These are phyloP conservation scores for Aspergillus sclerotialis DNA, from an alignment of 2,329 filamentous ascomycete species.

Conservation along the genomic window DNA sequence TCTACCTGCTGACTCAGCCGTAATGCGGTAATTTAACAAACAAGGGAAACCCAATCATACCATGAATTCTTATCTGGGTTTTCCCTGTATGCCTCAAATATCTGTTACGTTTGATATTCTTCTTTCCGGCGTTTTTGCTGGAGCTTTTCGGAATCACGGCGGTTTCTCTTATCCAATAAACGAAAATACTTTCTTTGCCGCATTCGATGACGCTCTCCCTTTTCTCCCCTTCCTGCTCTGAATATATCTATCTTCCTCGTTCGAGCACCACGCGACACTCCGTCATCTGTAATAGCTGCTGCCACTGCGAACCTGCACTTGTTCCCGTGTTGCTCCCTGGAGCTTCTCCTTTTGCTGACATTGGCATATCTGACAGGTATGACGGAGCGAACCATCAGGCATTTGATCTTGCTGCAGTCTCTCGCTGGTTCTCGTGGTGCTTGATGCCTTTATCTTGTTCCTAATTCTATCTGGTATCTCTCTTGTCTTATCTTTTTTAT, in stretches of 20 bases:
- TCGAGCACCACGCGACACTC: no score
- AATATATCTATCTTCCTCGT: no score
- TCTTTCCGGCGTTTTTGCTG: slow-evolving; percentile 6
- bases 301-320: no score
- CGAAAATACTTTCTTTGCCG: background rate
- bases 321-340: no score
- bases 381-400: slow-evolving; percentile 22
- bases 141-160: slow-evolving; percentile 1
- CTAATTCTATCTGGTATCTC: slow-evolving; percentile 5
- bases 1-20: slow-evolving; percentile 11
- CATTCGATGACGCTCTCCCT: background rate
- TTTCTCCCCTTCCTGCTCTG: background rate
- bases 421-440: slow-evolving; percentile 7
- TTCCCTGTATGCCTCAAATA: slow-evolving; percentile 1
- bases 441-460: slow-evolving; percentile 3
- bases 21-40: no score
- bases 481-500: slow-evolving; percentile 17
- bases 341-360: no score
- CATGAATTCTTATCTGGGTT: slow-evolving; percentile 22
- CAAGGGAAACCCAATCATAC: slow-evolving; percentile 20
- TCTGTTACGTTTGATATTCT: slow-evolving; percentile 25
- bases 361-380: no score
- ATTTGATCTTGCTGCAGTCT: slow-evolving; percentile 23
- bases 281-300: no score
- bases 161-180: slow-evolving; percentile 8